Evolutionary conservation across 2,329 filamentous ascomycete genomes (phyloP), one percentile per base, ranked within the genome.

Genomic region (Microcyclosporella mali): DNA sequence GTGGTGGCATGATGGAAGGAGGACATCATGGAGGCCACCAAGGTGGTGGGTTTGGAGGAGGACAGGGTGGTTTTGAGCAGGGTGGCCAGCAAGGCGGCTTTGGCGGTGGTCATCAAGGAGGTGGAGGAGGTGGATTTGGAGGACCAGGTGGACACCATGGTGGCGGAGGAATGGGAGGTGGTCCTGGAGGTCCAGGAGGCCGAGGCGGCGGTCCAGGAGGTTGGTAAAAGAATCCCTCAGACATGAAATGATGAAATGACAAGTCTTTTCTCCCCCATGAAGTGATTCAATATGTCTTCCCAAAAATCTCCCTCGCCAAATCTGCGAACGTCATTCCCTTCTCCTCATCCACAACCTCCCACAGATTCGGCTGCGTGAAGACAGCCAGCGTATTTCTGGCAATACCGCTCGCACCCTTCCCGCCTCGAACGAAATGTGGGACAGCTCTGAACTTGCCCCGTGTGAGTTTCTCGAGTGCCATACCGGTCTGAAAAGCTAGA

Each of bases 351-450:
- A 90, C 83, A 66, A 80, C 76, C 55, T 89, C 85, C 56, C 78
- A 85, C 47, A 97, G 66, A 69, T 95, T 95, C 17, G 92, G 92
- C 74, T 98, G 92, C 45, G 90, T 98, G 61, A 97, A 98, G 8
- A 97, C 88, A 1, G 92, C 92, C 53, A 98, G 68, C 8, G 92
- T 98, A 68, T 97, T 97, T 47, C 70, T 60, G 10, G 70, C 70
- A 25, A 73, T 66, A 40, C 63, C 65, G 4, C 47, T 64, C 4
- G 66, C 63, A 1, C 77, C 71, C 51, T 77, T 74, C 3, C 84
- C 81, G 0, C 89, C 90, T 52, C 84, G 77, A 7, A 98, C 92
- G 65, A 94, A 97, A 70, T 98, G 92, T 53, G 92, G 90, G 47
- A 97, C 92, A 1, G 92, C 92, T 66, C 84, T 87, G 72, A 98